Evolutionary conservation across 2,329 filamentous ascomycete genomes (phyloP).

Genomic region (Penicillium sp.): DNA sequence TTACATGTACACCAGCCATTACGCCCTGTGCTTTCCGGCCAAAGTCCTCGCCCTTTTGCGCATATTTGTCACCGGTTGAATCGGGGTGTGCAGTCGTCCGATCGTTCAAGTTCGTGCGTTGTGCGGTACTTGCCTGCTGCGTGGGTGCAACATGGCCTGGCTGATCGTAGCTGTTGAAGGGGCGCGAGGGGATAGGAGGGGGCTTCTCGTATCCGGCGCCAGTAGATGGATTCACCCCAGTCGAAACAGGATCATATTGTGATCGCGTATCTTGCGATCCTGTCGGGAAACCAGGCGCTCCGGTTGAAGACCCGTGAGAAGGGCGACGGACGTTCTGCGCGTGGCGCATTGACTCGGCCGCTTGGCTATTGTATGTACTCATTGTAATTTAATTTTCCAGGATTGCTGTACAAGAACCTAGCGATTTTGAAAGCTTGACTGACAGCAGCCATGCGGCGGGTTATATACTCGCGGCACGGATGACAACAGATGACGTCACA

Average conservation of each 20-base stretch:
- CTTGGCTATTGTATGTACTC: constrained; percentile 7
- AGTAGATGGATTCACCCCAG: constrained; percentile 28
- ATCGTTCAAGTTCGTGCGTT: constrained; percentile 12
- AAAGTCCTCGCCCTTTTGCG: constrained; percentile 18
- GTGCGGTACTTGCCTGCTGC: constrained; percentile 13
- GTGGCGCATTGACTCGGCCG: constrained; percentile 7
- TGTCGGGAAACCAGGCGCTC: constrained; percentile 24
- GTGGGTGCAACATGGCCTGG: constrained; percentile 13
- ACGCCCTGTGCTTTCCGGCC: constrained; percentile 27
- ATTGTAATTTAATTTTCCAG: constrained; percentile 7
- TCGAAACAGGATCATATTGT: constrained; percentile 17
- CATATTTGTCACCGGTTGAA: not conserved
- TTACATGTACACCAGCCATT: constrained; percentile 37
- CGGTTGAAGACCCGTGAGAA: constrained; percentile 27
- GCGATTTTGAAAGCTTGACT: not conserved
- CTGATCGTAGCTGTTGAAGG: constrained; percentile 17
- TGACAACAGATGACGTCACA: constrained; percentile 20
- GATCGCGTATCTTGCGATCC: constrained; percentile 14
- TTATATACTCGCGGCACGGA: not conserved
- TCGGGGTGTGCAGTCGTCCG: constrained; percentile 1
- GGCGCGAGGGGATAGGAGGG: constrained; percentile 4
- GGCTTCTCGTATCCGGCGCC: constrained; percentile 21
- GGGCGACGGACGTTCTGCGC: constrained; percentile 6
- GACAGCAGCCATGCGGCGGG: not conserved
- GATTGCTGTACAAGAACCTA: not conserved